These are phyloP conservation scores for Lipomyces japonicus DNA, from an alignment of 805 yeast genomes.

Conservation along the genomic window DNA sequence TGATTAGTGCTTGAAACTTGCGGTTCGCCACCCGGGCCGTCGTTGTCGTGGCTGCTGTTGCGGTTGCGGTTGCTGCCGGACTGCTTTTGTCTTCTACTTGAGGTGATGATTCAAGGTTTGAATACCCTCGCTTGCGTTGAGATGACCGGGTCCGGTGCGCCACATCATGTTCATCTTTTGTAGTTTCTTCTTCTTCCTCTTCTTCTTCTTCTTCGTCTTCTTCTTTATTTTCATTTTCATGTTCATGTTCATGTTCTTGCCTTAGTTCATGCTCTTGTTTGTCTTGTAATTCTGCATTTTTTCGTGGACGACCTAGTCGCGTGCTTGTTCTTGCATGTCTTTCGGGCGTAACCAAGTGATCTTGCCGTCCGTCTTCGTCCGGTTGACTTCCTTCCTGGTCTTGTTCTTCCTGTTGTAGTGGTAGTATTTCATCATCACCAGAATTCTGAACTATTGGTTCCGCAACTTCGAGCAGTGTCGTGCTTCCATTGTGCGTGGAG, in stretches of 20 bases:
- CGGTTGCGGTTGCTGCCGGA: conserved; percentile 19
- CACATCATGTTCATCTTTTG: conserved; percentile 10
- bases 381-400: conserved; percentile 3
- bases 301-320: conserved; percentile 1
- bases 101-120: conserved; percentile 5
- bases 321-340: too few relatives aligned
- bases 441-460: too few relatives aligned
- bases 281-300: conserved; percentile 2
- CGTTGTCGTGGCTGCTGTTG: conserved; percentile 17
- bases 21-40: conserved; percentile 42
- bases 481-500: too few relatives aligned
- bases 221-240: conserved; percentile 13
- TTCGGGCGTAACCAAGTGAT: background rate
- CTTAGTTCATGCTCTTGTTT: background rate
- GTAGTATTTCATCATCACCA: background rate
- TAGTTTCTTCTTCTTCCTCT: conserved; percentile 9
- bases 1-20: conserved; percentile 55
- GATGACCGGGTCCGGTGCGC: conserved; percentile 1
- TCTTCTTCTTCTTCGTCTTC: conserved; percentile 6
- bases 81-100: conserved; percentile 21
- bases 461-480: too few relatives aligned
- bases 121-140: conserved; percentile 6
- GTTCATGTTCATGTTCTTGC: conserved; percentile 5
- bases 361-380: background rate
- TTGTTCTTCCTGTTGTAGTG: background rate